Evolutionary conservation across 2,329 filamentous ascomycete species (phyloP), one percentile per base, ranked within the genome.

Genomic region (Colletotrichum sansevieriae): DNA sequence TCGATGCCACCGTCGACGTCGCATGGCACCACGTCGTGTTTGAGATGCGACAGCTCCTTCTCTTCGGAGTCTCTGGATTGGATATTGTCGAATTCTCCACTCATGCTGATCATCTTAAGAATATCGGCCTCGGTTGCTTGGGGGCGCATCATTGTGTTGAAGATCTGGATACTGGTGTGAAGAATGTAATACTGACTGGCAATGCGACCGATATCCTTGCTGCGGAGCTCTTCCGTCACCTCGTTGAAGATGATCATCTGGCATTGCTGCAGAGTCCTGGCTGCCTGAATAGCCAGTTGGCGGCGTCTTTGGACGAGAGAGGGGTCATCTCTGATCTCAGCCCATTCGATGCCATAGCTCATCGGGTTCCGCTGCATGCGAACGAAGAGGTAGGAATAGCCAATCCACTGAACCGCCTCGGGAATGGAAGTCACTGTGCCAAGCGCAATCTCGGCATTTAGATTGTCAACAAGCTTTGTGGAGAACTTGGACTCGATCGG

Each of bases 191-290:
- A 99, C 78, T 99, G 95, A 78, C 95, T 98, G 15, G 96, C 96
- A 77, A 99, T 99, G 15, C 96, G 91, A 3, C 96, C 96, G 58
- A 98, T 92, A 75, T 99, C 95, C 78, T 99, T 99, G 69, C 94
- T 92, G 68, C 94, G 90, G 9, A 99, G 87, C 75, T 98, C 95
- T 73, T 98, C 95, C 0, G 95, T 99, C 18, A 85, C 88, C 76
- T 98, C 96, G 73, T 99, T 98, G 83, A 95, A 99, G 65, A 99
- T 96, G 75, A 99, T 96, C 97, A 99, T 99, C 80, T 99, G 96
- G 73, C 93, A 97, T 76, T 95, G 88, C 76, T 98, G 95, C 49
- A 99, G 83, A 5, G 93, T 92, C 49, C 91, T 87, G 0, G 96
- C 96, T 25, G 96, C 96, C 74, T 97, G 91, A 51, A 97, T 94